phyloP scores from a whole-genome alignment of 352 stramenopile species.

The Pythium apleroticum region DNA sequence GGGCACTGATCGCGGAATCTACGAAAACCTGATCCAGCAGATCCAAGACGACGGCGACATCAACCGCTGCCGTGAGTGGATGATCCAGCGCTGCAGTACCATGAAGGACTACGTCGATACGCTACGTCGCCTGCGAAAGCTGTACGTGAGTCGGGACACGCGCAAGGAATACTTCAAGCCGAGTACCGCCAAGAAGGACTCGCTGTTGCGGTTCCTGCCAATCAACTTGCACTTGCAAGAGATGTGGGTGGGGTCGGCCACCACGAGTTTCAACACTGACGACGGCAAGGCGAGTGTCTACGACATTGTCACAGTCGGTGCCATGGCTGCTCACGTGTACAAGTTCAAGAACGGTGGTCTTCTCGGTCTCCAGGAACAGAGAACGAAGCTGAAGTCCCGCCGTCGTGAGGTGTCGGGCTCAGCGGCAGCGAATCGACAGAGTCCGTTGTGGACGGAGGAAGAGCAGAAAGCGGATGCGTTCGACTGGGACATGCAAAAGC shows the following conservation, averaged over 20 bases:
- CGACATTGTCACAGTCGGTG: slow-evolving; percentile 84
- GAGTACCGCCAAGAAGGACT: slow-evolving; percentile 86
- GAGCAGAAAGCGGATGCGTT: slow-evolving; percentile 78
- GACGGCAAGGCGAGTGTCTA: slow-evolving; percentile 58
- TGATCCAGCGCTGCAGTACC: slow-evolving; percentile 59
- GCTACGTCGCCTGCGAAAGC: slow-evolving; percentile 54
- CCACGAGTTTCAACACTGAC: slow-evolving; percentile 21
- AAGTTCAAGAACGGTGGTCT: slow-evolving; percentile 89
- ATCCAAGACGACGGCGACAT: slow-evolving; percentile 86
- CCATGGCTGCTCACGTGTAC: slow-evolving; percentile 85
- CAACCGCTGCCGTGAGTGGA: slow-evolving; percentile 84
- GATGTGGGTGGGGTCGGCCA: slow-evolving; percentile 77
- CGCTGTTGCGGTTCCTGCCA: slow-evolving; percentile 71
- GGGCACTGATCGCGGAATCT: slow-evolving; percentile 77
- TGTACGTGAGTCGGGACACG: slow-evolving; percentile 69
- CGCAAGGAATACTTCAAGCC: slow-evolving; percentile 86
- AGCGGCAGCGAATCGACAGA: slow-evolving; percentile 50
- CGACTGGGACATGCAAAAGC: slow-evolving; percentile 77
- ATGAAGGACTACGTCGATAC: slow-evolving; percentile 76
- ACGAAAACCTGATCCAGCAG: slow-evolving; percentile 88
- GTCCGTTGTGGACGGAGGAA: slow-evolving; percentile 78
- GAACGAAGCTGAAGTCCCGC: slow-evolving; percentile 66
- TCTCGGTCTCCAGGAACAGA: slow-evolving; percentile 68
- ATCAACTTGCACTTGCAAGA: slow-evolving; percentile 87
- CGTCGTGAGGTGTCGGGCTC: slow-evolving; percentile 51